Conservation (phyloP, 2,329 filamentous ascomycete species). For the Xylariaceae sp. region DNA sequence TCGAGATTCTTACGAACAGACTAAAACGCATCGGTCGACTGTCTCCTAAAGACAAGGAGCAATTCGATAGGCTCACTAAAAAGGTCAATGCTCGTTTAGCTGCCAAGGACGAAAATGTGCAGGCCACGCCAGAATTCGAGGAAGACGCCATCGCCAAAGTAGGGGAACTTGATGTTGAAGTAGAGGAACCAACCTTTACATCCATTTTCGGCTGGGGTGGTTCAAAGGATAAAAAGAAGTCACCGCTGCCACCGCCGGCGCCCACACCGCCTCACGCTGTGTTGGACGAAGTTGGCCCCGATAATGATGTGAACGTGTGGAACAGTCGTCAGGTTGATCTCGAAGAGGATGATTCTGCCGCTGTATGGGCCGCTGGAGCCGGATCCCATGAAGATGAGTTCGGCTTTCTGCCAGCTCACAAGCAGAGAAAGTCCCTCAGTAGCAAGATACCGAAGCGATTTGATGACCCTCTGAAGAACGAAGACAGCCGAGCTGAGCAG, state of each 20-base stretch:
- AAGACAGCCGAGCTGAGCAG: background rate
- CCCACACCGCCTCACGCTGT: conserved; percentile 46
- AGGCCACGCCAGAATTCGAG: conserved; percentile 5
- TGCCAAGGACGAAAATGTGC: background rate
- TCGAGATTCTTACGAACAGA: conserved; percentile 4
- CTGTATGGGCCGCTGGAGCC: background rate
- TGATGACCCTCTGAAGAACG: background rate
- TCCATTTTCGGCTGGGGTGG: conserved; percentile 39
- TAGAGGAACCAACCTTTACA: conserved; percentile 19
- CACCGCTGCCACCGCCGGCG: conserved; percentile 38
- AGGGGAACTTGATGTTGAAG: conserved; percentile 18
- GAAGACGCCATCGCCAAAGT: conserved; percentile 8
- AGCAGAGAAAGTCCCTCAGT: background rate
- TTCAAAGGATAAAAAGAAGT: conserved; percentile 39
- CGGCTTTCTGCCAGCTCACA: background rate
- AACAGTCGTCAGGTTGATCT: conserved; percentile 25
- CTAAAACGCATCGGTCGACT: background rate
- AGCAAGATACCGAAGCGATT: background rate
- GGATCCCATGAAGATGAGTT: background rate
- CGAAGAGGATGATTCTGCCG: background rate
- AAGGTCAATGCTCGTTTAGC: no score
- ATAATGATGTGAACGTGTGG: conserved; percentile 35
- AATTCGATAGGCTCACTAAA: no score
- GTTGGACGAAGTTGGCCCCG: conserved; percentile 31
- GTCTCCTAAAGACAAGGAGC: no score